Evolutionary conservation across 331 rosid species (phyloP).

Genomic region (Dryas integrifolia): DNA sequence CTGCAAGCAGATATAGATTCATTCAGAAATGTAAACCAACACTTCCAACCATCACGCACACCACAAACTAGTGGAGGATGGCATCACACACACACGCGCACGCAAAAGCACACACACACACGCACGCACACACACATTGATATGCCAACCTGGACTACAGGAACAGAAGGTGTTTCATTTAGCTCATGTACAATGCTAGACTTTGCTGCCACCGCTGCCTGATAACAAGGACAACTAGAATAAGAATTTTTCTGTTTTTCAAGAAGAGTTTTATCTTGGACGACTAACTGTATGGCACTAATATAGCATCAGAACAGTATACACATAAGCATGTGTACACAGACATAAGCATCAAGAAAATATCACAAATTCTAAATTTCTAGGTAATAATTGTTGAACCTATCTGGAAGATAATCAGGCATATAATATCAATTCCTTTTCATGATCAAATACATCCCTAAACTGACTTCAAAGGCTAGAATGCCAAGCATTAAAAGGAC

Average conservation of each 20-base stretch:
- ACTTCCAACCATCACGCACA: neutral
- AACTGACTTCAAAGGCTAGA: neutral
- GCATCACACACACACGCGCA: neutral
- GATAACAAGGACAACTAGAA: constrained; percentile 9
- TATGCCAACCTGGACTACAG: constrained; percentile 29
- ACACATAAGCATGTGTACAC: neutral
- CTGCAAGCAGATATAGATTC: constrained; percentile 40
- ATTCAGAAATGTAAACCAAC: constrained; percentile 16
- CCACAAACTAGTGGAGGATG: neutral
- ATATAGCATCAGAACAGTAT: neutral
- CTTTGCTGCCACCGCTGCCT: constrained; percentile 79
- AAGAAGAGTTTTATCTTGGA: constrained; percentile 2
- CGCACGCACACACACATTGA: neutral
- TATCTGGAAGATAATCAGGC: neutral
- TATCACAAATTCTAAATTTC: neutral
- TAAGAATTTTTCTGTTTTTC: neutral
- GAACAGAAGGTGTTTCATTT: constrained; percentile 56
- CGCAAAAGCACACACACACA: too few species aligned
- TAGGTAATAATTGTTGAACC: neutral
- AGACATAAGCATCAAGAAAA: neutral
- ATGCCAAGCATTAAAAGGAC: neutral
- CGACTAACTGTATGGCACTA: neutral
- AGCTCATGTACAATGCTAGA: constrained; percentile 53
- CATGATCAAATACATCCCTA: neutral
- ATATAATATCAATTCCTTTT: neutral